phyloP scores from a whole-genome alignment of 169 alveolate genomes.

The Besnoitia besnoiti region DNA sequence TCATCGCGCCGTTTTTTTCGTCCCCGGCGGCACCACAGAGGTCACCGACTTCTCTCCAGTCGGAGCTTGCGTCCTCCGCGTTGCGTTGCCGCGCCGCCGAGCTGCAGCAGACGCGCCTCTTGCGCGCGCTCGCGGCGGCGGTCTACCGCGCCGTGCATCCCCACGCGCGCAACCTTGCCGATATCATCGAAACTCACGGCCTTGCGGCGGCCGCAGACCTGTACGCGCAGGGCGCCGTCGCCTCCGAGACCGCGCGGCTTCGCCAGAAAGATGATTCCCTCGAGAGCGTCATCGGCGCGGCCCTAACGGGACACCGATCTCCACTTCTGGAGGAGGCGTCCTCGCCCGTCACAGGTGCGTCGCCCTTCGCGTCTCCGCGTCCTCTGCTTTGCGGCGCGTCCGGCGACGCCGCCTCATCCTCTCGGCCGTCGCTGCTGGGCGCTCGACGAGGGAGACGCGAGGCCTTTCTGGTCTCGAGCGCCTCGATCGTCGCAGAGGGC shows the following conservation, averaged over 20 bases:
- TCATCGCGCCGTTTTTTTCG: conserved; percentile 12
- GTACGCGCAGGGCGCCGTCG: conserved; percentile 12
- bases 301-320: too few species aligned
- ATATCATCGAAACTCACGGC: conserved; percentile 14
- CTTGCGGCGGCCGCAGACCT: conserved; percentile 33
- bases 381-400: background rate
- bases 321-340: background rate
- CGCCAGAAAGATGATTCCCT: background rate
- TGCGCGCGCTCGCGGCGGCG: conserved; percentile 65
- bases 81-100: conserved; percentile 64
- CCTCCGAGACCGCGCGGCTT: background rate
- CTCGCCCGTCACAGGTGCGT: background rate
- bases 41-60: background rate
- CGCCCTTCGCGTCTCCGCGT: background rate
- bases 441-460: background rate
- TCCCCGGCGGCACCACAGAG: background rate
- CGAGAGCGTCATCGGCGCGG: too few species aligned
- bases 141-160: conserved; percentile 36
- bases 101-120: conserved; percentile 48
- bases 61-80: conserved; percentile 56
- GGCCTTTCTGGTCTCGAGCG: background rate
- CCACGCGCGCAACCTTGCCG: conserved; percentile 48
- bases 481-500: background rate
- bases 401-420: background rate
- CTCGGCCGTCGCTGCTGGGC: background rate